phyloP scores from a whole-genome alignment of 768 basidiomycete genomes.

The Lentinula raphanica region DNA sequence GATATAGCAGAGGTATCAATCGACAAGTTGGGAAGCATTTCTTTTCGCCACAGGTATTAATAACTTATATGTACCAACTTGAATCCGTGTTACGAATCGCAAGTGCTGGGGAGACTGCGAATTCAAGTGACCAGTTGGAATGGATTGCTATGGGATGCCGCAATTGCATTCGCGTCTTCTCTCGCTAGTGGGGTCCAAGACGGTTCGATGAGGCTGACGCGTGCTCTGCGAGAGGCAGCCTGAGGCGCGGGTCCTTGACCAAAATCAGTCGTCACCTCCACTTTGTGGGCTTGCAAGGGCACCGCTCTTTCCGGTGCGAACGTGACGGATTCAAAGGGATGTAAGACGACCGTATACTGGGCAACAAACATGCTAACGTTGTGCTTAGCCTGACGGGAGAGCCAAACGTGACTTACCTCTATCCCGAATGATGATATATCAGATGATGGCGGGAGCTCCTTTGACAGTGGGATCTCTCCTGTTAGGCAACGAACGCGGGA shows the following conservation, averaged over 20 bases:
- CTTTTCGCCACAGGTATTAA: too few species aligned
- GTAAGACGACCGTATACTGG: slow-evolving; percentile 19
- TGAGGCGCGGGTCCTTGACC: slow-evolving; percentile 21
- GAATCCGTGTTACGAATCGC: too few species aligned
- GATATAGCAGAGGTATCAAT: too few species aligned
- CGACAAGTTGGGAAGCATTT: too few species aligned
- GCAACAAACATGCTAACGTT: not conserved
- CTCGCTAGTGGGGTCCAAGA: not conserved
- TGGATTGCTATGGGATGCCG: not conserved
- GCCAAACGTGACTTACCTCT: slow-evolving; percentile 17
- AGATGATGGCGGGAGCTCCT: slow-evolving; percentile 25
- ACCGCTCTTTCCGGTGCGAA: slow-evolving; percentile 12
- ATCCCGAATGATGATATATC: slow-evolving; percentile 22
- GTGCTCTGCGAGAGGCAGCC: slow-evolving; percentile 15
- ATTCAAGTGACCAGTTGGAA: not conserved
- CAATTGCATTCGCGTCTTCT: not conserved
- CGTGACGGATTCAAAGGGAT: slow-evolving; percentile 18
- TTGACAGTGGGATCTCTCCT: slow-evolving; percentile 28
- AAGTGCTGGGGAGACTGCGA: too few species aligned
- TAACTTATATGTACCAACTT: too few species aligned
- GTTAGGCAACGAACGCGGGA: slow-evolving; percentile 17
- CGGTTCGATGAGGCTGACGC: not conserved
- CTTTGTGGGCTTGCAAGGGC: slow-evolving; percentile 17
- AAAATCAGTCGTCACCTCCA: slow-evolving; percentile 23
- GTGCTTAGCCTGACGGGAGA: not conserved